A percentile compares a stretch with the other conserved stretches of the same genome.
Evolutionary conservation across 805 yeast genomes (phyloP).

Genomic region (Candida hispaniensis): DNA sequence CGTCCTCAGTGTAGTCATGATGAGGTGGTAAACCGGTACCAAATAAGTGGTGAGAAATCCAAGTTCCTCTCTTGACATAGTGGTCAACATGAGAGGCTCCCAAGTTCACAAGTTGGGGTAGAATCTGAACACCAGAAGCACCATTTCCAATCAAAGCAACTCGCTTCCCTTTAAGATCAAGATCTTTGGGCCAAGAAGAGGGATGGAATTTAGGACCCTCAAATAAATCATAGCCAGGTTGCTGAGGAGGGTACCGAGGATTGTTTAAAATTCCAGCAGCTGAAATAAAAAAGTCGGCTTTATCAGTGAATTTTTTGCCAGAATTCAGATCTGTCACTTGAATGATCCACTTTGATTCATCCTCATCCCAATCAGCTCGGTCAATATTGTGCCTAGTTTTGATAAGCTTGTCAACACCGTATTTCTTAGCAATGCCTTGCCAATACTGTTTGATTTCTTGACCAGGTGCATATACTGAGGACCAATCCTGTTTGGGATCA

Average conservation of each 20-base stretch:
- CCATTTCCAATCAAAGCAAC: conserved; percentile 17
- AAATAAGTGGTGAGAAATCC: conserved; percentile 17
- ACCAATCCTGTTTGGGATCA: conserved; percentile 25
- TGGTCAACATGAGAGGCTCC: conserved; percentile 18
- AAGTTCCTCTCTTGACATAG: conserved; percentile 13
- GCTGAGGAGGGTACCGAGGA: conserved; percentile 14
- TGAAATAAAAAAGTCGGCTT: conserved; percentile 15
- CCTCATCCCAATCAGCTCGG: conserved; percentile 20
- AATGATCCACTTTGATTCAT: conserved; percentile 14
- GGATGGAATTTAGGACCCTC: conserved; percentile 17
- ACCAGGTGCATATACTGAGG: conserved; percentile 20
- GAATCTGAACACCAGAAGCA: conserved; percentile 16
- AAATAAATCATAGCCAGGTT: conserved; percentile 13
- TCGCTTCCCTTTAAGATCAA: conserved; percentile 16
- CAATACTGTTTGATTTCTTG: conserved; percentile 20
- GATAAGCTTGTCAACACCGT: conserved; percentile 20
- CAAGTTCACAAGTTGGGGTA: conserved; percentile 21
- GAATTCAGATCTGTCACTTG: conserved; percentile 15
- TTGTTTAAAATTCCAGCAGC: conserved; percentile 16
- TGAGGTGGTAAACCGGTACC: conserved; percentile 19
- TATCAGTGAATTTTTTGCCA: conserved; percentile 19
- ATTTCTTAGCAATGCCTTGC: conserved; percentile 22
- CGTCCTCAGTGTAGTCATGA: conserved; percentile 19
- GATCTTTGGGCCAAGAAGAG: conserved; percentile 16
- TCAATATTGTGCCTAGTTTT: conserved; percentile 19